A percentile compares a stretch with the other conserved stretches of the same genome.
Conservation (phyloP, 352 stramenopile genomes). For the Phytophthora megakarya region DNA sequence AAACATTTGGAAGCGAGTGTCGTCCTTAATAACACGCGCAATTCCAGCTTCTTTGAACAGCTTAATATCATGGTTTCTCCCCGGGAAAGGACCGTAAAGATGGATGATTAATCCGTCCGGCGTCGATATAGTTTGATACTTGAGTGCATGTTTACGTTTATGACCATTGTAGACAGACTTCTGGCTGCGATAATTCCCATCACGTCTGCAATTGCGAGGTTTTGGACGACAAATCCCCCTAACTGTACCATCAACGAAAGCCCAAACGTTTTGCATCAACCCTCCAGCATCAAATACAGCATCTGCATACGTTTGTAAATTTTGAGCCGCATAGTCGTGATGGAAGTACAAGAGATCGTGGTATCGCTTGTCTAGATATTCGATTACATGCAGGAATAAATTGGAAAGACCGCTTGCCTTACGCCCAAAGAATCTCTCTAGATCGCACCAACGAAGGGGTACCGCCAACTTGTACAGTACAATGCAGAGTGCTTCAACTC, state of each 20-base stretch:
- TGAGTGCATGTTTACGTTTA: too few relatives aligned
- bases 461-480: constrained; percentile 15
- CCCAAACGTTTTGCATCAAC: constrained; percentile 14
- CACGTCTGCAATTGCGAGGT: too few relatives aligned
- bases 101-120: too few relatives aligned
- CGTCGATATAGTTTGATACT: too few relatives aligned
- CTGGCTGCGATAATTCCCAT: too few relatives aligned
- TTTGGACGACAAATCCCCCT: too few relatives aligned
- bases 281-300: constrained; percentile 16
- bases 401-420: constrained; percentile 15
- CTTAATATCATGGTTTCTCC: background rate
- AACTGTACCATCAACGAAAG: too few relatives aligned
- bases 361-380: constrained; percentile 5
- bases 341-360: constrained; percentile 6
- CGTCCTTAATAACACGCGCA: background rate
- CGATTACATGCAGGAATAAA: constrained; percentile 12
- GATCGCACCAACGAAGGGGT: constrained; percentile 8
- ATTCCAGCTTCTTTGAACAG: background rate
- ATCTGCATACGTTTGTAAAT: constrained; percentile 13
- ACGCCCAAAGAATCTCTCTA: constrained; percentile 6
- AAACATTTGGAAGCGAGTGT: background rate
- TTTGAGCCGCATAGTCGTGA: background rate
- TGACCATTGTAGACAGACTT: too few relatives aligned
- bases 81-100: background rate
- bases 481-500: constrained; percentile 11